phyloP scores from a whole-genome alignment of 2,329 filamentous ascomycete species.

The Coniochaeta hoffmannii region DNA sequence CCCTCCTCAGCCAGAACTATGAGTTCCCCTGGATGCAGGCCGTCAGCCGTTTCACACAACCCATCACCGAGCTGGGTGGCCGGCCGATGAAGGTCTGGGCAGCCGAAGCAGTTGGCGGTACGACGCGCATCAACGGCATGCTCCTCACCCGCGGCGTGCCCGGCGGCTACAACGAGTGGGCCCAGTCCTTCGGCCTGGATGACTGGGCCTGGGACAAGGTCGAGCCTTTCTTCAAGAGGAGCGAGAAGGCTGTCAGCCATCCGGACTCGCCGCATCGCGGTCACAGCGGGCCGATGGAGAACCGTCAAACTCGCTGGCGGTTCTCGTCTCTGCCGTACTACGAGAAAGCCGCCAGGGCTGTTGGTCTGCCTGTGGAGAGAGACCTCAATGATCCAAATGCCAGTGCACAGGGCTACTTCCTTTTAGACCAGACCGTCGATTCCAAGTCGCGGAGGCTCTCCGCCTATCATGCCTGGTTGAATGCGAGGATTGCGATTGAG shows the following conservation, averaged over 20 bases:
- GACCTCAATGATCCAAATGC: conserved; percentile 21
- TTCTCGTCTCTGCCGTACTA: conserved; percentile 12
- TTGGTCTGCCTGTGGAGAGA: conserved; percentile 17
- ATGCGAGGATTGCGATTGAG: conserved; percentile 11
- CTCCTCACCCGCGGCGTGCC: conserved; percentile 22
- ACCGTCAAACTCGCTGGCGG: conserved; percentile 6
- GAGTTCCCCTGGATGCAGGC: conserved; percentile 14
- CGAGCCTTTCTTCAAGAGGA: conserved; percentile 23
- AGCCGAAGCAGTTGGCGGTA: conserved; percentile 23
- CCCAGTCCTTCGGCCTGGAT: conserved; percentile 17
- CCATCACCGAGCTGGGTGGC: conserved; percentile 13
- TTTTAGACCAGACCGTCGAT: conserved; percentile 20
- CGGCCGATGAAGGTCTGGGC: conserved; percentile 13
- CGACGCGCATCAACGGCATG: conserved; percentile 23
- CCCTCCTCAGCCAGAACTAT: conserved; percentile 21
- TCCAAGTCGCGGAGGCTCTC: conserved; percentile 16
- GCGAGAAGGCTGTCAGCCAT: conserved; percentile 17
- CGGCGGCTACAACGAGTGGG: conserved; percentile 22
- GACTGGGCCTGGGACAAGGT: conserved; percentile 26
- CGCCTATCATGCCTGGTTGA: conserved; percentile 19
- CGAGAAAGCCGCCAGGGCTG: conserved; percentile 14
- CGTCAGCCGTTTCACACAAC: conserved; percentile 18
- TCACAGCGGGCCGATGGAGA: conserved; percentile 16
- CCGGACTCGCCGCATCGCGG: conserved; percentile 14
- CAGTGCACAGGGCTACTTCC: conserved; percentile 19